phyloP scores from a whole-genome alignment of 495 filamentous ascomycete species.

The Cudoniella acicularis region DNA sequence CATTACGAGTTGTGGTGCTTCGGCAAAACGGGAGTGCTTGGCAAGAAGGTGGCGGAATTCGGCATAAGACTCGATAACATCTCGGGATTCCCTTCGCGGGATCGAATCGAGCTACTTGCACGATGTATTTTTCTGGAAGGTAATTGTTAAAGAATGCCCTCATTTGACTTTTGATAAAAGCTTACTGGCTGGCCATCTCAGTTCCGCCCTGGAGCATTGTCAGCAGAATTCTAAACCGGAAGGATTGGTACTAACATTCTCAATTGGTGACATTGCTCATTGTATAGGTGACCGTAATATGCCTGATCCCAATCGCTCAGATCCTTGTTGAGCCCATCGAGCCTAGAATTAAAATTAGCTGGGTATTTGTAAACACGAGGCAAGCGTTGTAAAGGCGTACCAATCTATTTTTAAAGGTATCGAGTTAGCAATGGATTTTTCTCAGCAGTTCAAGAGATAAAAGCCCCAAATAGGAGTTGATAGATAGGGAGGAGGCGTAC shows the following conservation, averaged over 20 bases:
- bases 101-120: slow-evolving; percentile 83
- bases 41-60: slow-evolving; percentile 63
- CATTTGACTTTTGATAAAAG: slow-evolving; percentile 19
- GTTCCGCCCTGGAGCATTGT: slow-evolving; percentile 45
- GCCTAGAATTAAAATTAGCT: slow-evolving; percentile 37
- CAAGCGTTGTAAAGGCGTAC: no score
- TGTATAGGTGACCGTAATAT: slow-evolving; percentile 76
- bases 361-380: no score
- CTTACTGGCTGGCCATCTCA: slow-evolving; percentile 62
- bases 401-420: no score
- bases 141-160: not conserved
- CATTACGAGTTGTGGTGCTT: slow-evolving; percentile 71
- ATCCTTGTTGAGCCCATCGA: slow-evolving; percentile 82
- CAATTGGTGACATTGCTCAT: slow-evolving; percentile 56
- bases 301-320: slow-evolving; percentile 70
- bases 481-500: not conserved
- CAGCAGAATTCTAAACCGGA: slow-evolving; percentile 2
- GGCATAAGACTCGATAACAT: slow-evolving; percentile 74
- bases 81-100: slow-evolving; percentile 81
- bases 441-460: no score
- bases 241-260: slow-evolving; percentile 42
- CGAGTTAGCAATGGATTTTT: no score
- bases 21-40: slow-evolving; percentile 27
- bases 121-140: slow-evolving; percentile 55
- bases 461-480: not conserved